Conservation (phyloP, 257 asterid species). For the Asclepias syriaca region DNA sequence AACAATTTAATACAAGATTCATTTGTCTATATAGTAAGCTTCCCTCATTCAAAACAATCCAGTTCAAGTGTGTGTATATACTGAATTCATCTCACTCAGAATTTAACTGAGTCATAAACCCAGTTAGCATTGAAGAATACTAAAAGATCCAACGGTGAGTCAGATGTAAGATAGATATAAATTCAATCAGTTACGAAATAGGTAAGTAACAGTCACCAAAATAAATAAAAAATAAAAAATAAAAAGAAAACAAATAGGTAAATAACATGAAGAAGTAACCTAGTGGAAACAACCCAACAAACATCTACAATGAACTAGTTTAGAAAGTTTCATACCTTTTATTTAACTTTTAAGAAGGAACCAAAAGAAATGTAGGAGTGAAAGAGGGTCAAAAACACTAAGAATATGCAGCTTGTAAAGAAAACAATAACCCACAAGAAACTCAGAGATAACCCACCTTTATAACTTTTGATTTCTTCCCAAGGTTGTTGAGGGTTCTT, state of each 20-base stretch:
- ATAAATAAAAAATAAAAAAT: too few relatives aligned
- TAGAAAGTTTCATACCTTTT: not conserved
- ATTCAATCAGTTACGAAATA: not conserved
- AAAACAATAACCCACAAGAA: not conserved
- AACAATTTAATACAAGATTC: not conserved
- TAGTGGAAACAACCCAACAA: not conserved
- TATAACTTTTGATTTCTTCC: constrained; percentile 76
- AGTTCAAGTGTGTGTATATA: not conserved
- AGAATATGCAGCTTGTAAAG: not conserved
- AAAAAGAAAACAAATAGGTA: not conserved
- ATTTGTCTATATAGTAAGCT: not conserved
- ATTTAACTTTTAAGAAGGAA: not conserved
- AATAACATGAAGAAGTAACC: not conserved
- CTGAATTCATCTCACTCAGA: not conserved
- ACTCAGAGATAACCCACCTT: constrained; percentile 43
- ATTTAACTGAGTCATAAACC: not conserved
- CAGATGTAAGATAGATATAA: not conserved
- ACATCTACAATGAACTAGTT: not conserved
- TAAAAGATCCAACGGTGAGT: not conserved
- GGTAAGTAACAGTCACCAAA: not conserved
- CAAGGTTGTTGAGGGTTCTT: constrained; percentile 83
- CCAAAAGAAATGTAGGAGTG: not conserved
- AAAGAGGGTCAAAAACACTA: not conserved
- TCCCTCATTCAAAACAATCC: not conserved
- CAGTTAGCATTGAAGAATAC: not conserved